Evolutionary conservation across 257 asterid species (phyloP).

Genomic region (Solanum habrochaites): DNA sequence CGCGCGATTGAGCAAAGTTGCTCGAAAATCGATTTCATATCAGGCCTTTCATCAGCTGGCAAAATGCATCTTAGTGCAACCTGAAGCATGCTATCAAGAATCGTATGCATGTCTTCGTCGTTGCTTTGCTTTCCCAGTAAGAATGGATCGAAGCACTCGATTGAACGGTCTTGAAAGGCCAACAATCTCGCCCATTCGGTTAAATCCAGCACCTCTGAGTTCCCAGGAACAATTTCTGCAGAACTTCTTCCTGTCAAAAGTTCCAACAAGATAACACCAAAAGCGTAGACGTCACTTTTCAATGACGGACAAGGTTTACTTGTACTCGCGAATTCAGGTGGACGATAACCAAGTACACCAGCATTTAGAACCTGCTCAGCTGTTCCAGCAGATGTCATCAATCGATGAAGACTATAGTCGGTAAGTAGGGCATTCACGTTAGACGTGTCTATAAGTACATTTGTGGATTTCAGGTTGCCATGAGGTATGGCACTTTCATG

Average conservation of each 20-base stretch:
- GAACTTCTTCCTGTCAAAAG: constrained; percentile 64
- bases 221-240: constrained; percentile 43
- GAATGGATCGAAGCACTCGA: constrained; percentile 43
- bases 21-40: constrained; percentile 50
- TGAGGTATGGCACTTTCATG: constrained; percentile 81
- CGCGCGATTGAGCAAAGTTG: constrained; percentile 39
- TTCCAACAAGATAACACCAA: constrained; percentile 60
- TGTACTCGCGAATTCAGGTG: constrained; percentile 78
- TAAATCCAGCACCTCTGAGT: constrained; percentile 39
- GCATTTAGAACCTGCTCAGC: constrained; percentile 70
- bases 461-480: constrained; percentile 82
- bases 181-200: constrained; percentile 68
- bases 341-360: constrained; percentile 74
- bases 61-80: constrained; percentile 64
- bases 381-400: constrained; percentile 69
- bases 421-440: constrained; percentile 44
- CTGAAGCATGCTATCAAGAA: constrained; percentile 39
- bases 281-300: constrained; percentile 81
- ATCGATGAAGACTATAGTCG: constrained; percentile 73
- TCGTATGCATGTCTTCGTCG: constrained; percentile 11
- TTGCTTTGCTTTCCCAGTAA: constrained; percentile 11
- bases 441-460: constrained; percentile 47
- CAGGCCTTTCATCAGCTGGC: constrained; percentile 78
- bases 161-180: constrained; percentile 45
- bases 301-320: constrained; percentile 70